phyloP scores from a whole-genome alignment of 257 asterid species.

The Henckelia pumila region DNA sequence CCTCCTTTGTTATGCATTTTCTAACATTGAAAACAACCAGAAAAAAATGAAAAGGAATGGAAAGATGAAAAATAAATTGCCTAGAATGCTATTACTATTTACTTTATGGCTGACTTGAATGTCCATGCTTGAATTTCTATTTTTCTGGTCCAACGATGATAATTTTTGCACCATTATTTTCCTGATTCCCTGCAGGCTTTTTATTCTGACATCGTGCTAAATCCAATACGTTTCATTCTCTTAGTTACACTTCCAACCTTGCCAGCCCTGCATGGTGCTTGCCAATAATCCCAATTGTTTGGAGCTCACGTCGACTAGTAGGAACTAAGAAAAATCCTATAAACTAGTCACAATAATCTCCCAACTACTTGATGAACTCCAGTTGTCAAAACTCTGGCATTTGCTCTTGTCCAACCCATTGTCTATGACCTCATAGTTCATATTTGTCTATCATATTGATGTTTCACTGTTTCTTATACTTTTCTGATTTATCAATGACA shows the following conservation, averaged over 20 bases:
- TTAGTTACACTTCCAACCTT: background rate
- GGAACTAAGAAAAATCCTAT: background rate
- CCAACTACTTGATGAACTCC: background rate
- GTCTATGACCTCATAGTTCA: background rate
- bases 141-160: background rate
- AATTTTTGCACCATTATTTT: too few species aligned
- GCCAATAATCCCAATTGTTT: background rate
- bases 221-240: background rate
- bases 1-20: background rate
- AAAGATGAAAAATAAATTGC: too few species aligned
- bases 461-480: too few species aligned
- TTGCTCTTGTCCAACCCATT: background rate
- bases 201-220: background rate
- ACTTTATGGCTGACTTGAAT: background rate
- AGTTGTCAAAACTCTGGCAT: background rate
- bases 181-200: background rate
- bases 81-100: background rate
- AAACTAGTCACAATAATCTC: background rate
- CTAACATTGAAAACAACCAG: background rate
- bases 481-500: too few species aligned
- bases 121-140: background rate
- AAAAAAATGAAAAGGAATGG: too few species aligned
- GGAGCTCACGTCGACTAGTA: background rate
- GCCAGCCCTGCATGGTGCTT: background rate
- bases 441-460: background rate